Percentiles rank a stretch among this genome's conserved stretches.
Conservation (phyloP, 192 early-diverging fungal genomes). For the Chytriomyces sp. region DNA sequence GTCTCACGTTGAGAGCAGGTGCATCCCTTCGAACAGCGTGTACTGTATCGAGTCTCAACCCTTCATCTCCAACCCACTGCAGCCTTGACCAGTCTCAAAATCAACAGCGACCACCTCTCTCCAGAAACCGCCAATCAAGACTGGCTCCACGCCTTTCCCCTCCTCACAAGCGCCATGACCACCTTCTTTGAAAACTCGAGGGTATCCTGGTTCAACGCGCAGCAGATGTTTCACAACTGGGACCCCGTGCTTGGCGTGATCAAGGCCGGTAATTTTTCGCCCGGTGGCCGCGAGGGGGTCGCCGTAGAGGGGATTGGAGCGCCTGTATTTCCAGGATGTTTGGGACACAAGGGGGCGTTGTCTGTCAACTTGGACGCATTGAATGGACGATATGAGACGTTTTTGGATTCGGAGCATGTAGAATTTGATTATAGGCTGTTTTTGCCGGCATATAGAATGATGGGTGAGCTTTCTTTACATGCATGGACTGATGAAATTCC, state of each 20-base stretch:
- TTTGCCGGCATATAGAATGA: constrained; percentile 4
- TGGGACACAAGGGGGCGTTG: neutral
- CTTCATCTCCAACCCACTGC: neutral
- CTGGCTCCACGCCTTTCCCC: too few species aligned
- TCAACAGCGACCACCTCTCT: too few species aligned
- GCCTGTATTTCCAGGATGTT: neutral
- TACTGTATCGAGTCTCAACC: neutral
- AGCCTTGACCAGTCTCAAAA: neutral
- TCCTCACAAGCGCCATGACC: too few species aligned
- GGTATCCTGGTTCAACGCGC: neutral
- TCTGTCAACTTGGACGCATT: neutral
- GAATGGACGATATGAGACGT: neutral
- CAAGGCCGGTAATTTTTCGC: neutral
- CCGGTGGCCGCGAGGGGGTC: neutral
- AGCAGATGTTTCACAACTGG: neutral
- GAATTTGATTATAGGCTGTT: constrained; percentile 12
- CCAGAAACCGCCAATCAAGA: too few species aligned
- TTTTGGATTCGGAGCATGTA: neutral
- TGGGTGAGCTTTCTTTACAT: neutral
- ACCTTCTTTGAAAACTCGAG: too few species aligned
- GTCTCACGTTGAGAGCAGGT: neutral
- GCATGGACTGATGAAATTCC: neutral
- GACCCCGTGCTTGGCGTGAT: neutral
- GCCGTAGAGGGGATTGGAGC: neutral
- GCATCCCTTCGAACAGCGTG: neutral